Evolutionary conservation across 345 rosid genomes (phyloP), one percentile per base, ranked within the genome.

Genomic region (Kernera saxatilis): DNA sequence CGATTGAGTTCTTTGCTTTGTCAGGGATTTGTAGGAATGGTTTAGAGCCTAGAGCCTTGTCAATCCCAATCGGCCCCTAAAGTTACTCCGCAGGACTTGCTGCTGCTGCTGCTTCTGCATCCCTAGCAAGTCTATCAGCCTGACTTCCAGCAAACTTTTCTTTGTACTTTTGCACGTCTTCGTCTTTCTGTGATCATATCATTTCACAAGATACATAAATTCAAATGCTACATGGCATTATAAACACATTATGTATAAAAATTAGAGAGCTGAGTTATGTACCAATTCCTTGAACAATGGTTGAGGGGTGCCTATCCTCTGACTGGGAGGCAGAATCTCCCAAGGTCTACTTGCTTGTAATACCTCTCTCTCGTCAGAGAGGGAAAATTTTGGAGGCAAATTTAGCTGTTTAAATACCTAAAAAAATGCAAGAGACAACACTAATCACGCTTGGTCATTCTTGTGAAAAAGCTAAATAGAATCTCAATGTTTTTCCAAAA

Each of bases 351-450:
- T 81, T 68, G 88, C 89, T 77, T 66, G 82, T 61, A 78, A 79
- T 2, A 86, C 41, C 45, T 88, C 90, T 44, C 80, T 84, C 64
- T 87, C 93, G 37, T 85, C 90, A 29, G 71, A 78, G 52, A 93
- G 88, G 3, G 92, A 88, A 66, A 85, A 74, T 61, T 83, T 83
- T 21, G 73, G 81, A 61, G 86, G 80, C 73, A 93, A 69, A 87
- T 90, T 84, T 27, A 93, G 88, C 82, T 90, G 97, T 92, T 81
- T 88, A 70, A 84, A 81, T 59, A 90, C 96, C 97, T 90, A 33
- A 2, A 33, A 49, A 64, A 72, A 37, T 18, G 75, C 27, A 70
- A 67, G 57, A 36, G 44, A 27, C 32, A 65, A 29, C 17, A 44
- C 30, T 44, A 55, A 46, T 6, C 69, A 51, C 18, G 2, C 7